Evolutionary conservation across 768 basidiomycete species (phyloP).

Genomic region (Hygrophorus pudorinus): DNA sequence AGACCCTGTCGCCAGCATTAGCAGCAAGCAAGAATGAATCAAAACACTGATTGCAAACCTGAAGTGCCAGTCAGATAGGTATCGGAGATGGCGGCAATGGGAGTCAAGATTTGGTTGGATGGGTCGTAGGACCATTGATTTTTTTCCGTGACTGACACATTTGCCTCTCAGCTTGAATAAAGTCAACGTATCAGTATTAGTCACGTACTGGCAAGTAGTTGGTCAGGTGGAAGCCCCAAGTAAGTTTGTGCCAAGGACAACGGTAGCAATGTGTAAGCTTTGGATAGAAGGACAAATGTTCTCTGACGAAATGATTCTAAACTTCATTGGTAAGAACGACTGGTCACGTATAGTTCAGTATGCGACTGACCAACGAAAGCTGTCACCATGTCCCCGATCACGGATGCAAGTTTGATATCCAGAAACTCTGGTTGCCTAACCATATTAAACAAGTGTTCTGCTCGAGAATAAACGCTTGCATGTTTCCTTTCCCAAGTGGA

Average conservation of each 20-base stretch:
- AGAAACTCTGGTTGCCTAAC: conserved; percentile 34
- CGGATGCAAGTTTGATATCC: conserved; percentile 33
- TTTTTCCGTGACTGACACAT: conserved; percentile 28
- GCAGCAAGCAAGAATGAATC: neutral
- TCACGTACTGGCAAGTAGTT: conserved; percentile 27
- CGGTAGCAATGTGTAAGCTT: conserved; percentile 57
- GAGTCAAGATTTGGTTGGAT: conserved; percentile 34
- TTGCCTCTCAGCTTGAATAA: neutral
- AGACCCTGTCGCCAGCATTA: conserved; percentile 17
- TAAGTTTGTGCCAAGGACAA: conserved; percentile 44
- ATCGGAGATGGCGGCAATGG: conserved; percentile 12
- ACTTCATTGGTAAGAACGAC: neutral
- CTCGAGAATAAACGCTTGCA: conserved; percentile 41
- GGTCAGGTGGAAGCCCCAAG: conserved; percentile 36
- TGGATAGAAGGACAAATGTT: conserved; percentile 45
- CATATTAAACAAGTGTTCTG: conserved; percentile 29
- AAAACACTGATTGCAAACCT: conserved; percentile 1
- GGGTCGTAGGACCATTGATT: conserved; percentile 44
- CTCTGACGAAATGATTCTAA: conserved; percentile 50
- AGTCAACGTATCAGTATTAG: neutral
- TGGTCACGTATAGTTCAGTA: neutral
- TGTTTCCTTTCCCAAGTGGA: conserved; percentile 48
- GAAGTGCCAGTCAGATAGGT: conserved; percentile 6
- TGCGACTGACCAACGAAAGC: conserved; percentile 42
- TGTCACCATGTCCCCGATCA: conserved; percentile 34